phyloP scores from a whole-genome alignment of 2,329 filamentous ascomycete genomes.

The Decorospora gaudefroyi region DNA sequence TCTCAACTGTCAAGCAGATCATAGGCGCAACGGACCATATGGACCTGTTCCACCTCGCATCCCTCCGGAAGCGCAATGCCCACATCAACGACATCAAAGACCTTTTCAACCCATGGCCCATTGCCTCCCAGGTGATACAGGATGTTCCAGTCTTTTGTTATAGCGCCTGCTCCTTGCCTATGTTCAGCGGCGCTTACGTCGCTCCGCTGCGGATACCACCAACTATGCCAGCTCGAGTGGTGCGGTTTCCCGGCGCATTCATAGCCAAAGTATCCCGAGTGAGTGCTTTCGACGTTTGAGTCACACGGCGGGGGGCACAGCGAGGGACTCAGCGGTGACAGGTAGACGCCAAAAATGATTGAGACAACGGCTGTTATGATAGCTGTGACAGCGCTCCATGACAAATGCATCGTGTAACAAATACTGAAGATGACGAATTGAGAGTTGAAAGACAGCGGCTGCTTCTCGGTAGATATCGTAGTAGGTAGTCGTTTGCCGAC shows the following conservation, averaged over 20 bases:
- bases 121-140: conserved; percentile 60
- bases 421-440: not conserved
- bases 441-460: not conserved
- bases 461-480: conserved; percentile 2
- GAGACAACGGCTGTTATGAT: conserved; percentile 10
- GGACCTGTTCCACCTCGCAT: conserved; percentile 61
- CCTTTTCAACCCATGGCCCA: conserved; percentile 60
- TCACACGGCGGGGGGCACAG: conserved; percentile 9
- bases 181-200: conserved; percentile 8
- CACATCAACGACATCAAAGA: conserved; percentile 47
- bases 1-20: conserved; percentile 15
- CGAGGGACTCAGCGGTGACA: not conserved
- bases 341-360: not conserved
- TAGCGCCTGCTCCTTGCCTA: conserved; percentile 32
- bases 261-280: conserved; percentile 30
- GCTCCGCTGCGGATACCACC: conserved; percentile 41
- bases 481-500: conserved; percentile 7
- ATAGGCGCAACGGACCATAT: conserved; percentile 53
- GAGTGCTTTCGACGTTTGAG: conserved; percentile 1
- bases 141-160: conserved; percentile 53
- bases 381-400: not conserved
- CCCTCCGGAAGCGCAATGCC: conserved; percentile 53
- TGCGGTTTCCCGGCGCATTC: conserved; percentile 38
- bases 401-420: conserved; percentile 4
- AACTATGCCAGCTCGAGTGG: conserved; percentile 42